phyloP scores from a whole-genome alignment of 1,139 yeast genomes.

The Arxiozyma telluris region DNA sequence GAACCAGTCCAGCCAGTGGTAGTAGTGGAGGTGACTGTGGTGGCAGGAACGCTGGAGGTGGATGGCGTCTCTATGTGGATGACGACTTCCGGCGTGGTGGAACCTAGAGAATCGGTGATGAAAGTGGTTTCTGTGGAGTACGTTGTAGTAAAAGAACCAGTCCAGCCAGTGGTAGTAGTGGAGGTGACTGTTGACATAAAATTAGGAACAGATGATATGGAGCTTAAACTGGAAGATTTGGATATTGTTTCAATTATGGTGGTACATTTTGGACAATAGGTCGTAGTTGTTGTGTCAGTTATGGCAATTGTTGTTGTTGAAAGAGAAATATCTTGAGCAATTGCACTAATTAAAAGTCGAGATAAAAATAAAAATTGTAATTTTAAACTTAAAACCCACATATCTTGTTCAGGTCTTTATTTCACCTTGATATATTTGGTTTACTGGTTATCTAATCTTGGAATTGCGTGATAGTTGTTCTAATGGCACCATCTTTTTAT shows the following conservation, averaged over 20 bases:
- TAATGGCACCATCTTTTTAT: not conserved
- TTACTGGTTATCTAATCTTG: not conserved
- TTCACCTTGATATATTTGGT: not conserved
- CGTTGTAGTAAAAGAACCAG: not conserved
- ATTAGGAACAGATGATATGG: not conserved
- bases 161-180: conserved; percentile 1
- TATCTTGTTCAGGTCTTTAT: not conserved
- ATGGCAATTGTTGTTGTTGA: conserved; percentile 1
- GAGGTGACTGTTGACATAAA: not conserved
- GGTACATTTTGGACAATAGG: conserved; percentile 1
- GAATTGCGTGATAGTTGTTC: not conserved
- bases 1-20: conserved; percentile 1
- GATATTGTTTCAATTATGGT: conserved; percentile 1
- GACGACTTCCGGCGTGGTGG: conserved; percentile 2
- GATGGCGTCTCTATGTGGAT: not conserved
- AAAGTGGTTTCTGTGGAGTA: conserved; percentile 1
- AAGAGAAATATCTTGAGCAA: not conserved
- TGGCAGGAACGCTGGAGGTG: not conserved
- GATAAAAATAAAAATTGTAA: not conserved
- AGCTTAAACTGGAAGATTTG: not conserved
- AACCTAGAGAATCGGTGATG: not conserved
- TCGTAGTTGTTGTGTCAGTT: conserved; percentile 1
- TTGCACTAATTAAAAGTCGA: not conserved
- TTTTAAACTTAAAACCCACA: not conserved
- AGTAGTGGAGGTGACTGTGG: conserved; percentile 1